These are phyloP conservation scores for Physcomitrium patens DNA, from an alignment of 225 moss, liverwort and hornwort genomes.

Conservation along the genomic window DNA sequence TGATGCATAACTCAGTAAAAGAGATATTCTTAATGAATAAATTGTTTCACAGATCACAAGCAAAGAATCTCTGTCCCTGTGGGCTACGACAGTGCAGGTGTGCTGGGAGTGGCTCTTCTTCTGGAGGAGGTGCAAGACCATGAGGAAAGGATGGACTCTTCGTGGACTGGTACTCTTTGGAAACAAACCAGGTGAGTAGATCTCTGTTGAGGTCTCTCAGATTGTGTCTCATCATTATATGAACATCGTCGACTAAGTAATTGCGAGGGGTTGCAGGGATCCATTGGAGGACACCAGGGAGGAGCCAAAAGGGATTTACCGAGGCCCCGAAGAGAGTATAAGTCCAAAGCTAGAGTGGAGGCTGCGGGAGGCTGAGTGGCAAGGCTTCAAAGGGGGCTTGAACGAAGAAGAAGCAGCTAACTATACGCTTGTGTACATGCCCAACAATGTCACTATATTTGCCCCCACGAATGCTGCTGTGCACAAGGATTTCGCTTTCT, in stretches of 20 bases:
- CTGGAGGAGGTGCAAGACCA: conserved; percentile 51
- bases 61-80: conserved; percentile 49
- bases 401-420: conserved; percentile 39
- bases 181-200: conserved; percentile 43
- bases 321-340: conserved; percentile 50
- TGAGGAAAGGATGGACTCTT: conserved; percentile 53
- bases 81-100: conserved; percentile 44
- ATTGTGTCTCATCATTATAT: too few relatives aligned
- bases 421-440: conserved; percentile 47
- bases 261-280: conserved; percentile 30
- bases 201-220: background rate
- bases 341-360: conserved; percentile 43
- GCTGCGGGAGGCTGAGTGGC: conserved; percentile 54
- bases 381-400: conserved; percentile 57
- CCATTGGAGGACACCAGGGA: conserved; percentile 35
- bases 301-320: conserved; percentile 45
- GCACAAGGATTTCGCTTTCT: conserved; percentile 51
- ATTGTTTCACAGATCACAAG: conserved; percentile 44
- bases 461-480: conserved; percentile 48
- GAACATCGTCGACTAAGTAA: too few relatives aligned
- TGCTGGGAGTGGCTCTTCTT: conserved; percentile 43
- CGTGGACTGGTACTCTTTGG: conserved; percentile 54
- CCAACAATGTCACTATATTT: conserved; percentile 52
- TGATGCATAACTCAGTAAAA: conserved; percentile 6
- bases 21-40: conserved; percentile 2